Evolutionary conservation across 495 filamentous ascomycete genomes (phyloP).

Genomic region (Trichoderma parareesei): DNA sequence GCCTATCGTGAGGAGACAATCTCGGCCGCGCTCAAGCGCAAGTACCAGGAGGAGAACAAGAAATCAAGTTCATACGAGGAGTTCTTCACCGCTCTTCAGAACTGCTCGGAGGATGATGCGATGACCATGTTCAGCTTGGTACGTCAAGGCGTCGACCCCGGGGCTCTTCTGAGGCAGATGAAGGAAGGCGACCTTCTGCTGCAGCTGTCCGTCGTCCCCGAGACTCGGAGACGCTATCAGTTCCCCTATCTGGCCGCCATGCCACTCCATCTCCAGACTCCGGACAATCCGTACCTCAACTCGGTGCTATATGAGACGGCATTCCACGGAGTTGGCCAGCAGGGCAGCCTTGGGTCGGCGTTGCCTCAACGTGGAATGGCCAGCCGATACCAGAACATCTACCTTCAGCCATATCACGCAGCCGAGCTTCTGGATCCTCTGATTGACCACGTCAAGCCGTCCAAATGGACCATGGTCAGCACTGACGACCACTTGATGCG

Average conservation of each 20-base stretch:
- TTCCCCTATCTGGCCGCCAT: constrained; percentile 3
- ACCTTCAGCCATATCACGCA: constrained; percentile 19
- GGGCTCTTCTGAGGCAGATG: neutral
- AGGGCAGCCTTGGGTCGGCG: neutral
- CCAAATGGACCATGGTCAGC: constrained; percentile 18
- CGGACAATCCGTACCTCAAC: constrained; percentile 4
- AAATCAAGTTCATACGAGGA: neutral
- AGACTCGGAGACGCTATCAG: constrained; percentile 1
- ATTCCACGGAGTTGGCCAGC: neutral
- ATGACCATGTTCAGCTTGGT: constrained; percentile 2
- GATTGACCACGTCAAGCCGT: constrained; percentile 16
- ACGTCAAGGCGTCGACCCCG: neutral
- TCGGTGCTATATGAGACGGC: neutral
- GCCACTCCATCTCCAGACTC: neutral
- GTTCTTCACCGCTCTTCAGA: neutral
- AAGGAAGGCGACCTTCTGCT: neutral
- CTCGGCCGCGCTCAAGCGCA: neutral
- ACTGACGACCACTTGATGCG: constrained; percentile 19
- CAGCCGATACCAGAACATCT: constrained; percentile 12
- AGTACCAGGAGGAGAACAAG: constrained; percentile 1
- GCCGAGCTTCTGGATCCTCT: constrained; percentile 18
- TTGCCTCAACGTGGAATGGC: neutral
- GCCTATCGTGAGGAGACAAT: neutral
- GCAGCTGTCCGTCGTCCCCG: neutral
- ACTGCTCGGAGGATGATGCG: neutral